Percentiles rank a stretch among this genome's conserved stretches.
phyloP scores from a whole-genome alignment of 306 rosid species.

The Parietaria judaica region DNA sequence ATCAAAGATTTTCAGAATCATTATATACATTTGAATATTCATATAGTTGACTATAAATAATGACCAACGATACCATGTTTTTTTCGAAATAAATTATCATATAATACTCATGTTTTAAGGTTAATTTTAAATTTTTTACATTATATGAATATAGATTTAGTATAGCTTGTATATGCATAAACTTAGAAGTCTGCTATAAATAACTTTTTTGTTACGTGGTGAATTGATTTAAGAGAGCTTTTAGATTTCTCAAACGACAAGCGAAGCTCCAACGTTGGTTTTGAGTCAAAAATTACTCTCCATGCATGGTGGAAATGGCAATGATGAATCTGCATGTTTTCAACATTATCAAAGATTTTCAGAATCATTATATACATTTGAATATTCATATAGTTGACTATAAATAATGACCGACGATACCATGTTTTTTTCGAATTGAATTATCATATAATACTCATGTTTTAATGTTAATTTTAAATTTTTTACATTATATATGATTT shows the following conservation, averaged over 20 bases:
- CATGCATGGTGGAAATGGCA: constrained; percentile 1
- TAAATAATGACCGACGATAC: too few species aligned
- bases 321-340: not conserved
- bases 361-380: too few species aligned
- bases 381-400: too few species aligned
- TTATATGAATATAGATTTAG: not conserved
- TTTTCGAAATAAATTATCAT: too few species aligned
- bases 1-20: constrained; percentile 2
- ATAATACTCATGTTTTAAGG: too few species aligned
- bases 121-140: too few species aligned
- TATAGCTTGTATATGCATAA: not conserved
- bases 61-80: not conserved
- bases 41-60: not conserved
- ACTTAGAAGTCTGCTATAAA: not conserved
- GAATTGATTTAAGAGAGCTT: not conserved
- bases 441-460: too few species aligned
- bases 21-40: not conserved
- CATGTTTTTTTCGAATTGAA: too few species aligned
- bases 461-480: not conserved
- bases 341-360: too few species aligned
- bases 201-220: not conserved
- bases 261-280: constrained; percentile 1
- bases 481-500: not conserved
- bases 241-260: constrained; percentile 4
- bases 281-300: not conserved